phyloP scores from a whole-genome alignment of 1,139 yeast genomes.

The Scheffersomyces lignicola region DNA sequence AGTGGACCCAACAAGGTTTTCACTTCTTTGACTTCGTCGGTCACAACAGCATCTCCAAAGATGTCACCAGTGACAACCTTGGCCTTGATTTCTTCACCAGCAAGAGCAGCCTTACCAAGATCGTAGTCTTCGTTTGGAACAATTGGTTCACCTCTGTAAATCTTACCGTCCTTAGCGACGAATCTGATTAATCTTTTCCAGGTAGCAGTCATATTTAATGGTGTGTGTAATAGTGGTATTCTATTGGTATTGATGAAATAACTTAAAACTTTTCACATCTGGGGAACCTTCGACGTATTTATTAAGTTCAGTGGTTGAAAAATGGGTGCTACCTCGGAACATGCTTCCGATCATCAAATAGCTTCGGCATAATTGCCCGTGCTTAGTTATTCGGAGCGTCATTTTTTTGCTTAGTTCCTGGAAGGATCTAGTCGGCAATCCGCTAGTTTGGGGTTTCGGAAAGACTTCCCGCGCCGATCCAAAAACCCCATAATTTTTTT shows the following conservation, averaged over 20 bases:
- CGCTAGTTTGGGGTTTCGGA: too few species aligned
- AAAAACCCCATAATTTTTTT: neutral
- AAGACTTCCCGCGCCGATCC: slow-evolving; percentile 1
- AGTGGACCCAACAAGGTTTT: slow-evolving; percentile 38
- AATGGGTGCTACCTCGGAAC: too few species aligned
- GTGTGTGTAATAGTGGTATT: too few species aligned
- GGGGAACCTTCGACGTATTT: slow-evolving; percentile 1
- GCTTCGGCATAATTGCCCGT: neutral
- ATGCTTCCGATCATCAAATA: neutral
- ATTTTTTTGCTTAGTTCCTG: neutral
- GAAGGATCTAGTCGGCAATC: too few species aligned
- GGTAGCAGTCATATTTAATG: slow-evolving; percentile 10
- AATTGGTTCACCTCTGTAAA: slow-evolving; percentile 16
- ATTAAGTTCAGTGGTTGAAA: too few species aligned
- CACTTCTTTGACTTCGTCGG: slow-evolving; percentile 31
- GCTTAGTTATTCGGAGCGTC: too few species aligned
- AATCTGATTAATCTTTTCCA: slow-evolving; percentile 18
- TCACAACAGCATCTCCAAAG: slow-evolving; percentile 34
- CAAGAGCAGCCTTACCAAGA: slow-evolving; percentile 12
- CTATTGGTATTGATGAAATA: too few species aligned
- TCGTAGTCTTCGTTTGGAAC: slow-evolving; percentile 13
- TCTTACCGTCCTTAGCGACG: slow-evolving; percentile 16
- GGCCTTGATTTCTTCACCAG: slow-evolving; percentile 23
- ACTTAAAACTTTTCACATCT: neutral
- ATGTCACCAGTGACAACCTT: slow-evolving; percentile 42